These are phyloP conservation scores for Panicum hallii DNA, from an alignment of 202 grass and related monocot genomes.

Conservation along the genomic window DNA sequence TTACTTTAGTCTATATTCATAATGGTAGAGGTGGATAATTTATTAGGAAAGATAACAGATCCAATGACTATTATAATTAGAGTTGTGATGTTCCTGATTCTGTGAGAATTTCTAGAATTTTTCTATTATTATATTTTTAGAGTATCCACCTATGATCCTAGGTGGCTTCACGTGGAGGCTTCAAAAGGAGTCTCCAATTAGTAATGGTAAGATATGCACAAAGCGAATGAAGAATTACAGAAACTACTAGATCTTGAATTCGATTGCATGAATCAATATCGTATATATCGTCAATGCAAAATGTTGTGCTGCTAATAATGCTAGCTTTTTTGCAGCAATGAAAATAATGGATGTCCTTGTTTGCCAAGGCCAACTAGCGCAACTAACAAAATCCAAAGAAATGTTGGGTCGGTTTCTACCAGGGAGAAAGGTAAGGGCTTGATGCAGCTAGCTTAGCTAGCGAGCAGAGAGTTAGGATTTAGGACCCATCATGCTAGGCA, in stretches of 20 bases:
- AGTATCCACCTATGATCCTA: no score
- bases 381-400: conserved; percentile 35
- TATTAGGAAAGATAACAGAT: no score
- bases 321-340: neutral
- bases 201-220: no score
- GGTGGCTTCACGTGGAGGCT: no score
- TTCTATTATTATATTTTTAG: no score
- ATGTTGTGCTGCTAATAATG: neutral
- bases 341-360: conserved; percentile 27
- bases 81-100: no score
- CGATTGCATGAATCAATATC: neutral
- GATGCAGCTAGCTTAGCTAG: neutral
- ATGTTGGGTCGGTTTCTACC: conserved; percentile 48
- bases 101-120: no score
- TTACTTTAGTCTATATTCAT: no score
- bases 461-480: conserved; percentile 39
- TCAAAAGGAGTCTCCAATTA: no score
- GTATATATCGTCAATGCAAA: neutral
- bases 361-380: conserved; percentile 12
- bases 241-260: no score
- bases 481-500: conserved; percentile 22
- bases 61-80: no score
- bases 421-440: neutral
- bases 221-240: neutral
- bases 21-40: no score